These are phyloP conservation scores for Aspergillus sparsus DNA, from an alignment of 495 filamentous ascomycete species.

Conservation along the genomic window DNA sequence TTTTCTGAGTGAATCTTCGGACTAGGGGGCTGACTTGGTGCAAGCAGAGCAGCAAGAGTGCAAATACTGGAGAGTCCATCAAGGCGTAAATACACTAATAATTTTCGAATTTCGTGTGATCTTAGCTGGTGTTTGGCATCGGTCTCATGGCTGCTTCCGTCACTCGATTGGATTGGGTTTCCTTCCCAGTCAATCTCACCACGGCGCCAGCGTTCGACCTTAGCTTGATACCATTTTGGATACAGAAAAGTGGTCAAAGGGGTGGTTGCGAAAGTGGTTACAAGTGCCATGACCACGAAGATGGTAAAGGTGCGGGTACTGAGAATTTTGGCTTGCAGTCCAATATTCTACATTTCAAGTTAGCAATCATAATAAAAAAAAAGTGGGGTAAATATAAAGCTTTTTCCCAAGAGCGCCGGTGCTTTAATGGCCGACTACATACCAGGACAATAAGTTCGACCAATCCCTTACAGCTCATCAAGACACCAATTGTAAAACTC, in stretches of 20 bases:
- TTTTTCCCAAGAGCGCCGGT: neutral
- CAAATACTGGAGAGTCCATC: conserved; percentile 88
- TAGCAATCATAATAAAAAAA: conserved; percentile 17
- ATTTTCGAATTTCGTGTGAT: conserved; percentile 40
- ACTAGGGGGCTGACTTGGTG: conserved; percentile 27
- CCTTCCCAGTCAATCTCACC: conserved; percentile 96
- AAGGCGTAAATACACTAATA: conserved; percentile 75
- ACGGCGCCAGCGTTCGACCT: conserved; percentile 83
- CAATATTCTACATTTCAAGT: conserved; percentile 71
- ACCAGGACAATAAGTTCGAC: conserved; percentile 95
- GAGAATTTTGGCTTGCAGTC: conserved; percentile 86
- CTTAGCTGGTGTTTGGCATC: conserved; percentile 47
- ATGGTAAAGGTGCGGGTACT: conserved; percentile 90
- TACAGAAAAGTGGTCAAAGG: conserved; percentile 78
- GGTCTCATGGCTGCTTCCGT: conserved; percentile 38
- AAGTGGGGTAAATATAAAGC: neutral
- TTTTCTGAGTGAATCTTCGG: conserved; percentile 55
- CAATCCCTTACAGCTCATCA: conserved; percentile 98
- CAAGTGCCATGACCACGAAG: conserved; percentile 96
- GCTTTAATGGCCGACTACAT: conserved; percentile 33
- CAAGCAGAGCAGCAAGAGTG: conserved; percentile 77
- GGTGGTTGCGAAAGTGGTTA: conserved; percentile 90
- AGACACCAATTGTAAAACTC: conserved; percentile 82
- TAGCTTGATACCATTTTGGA: conserved; percentile 87
- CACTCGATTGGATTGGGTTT: conserved; percentile 50